These are phyloP conservation scores for Persicaria tinctoria DNA, from an alignment of 148 eudicot species.

Conservation along the genomic window DNA sequence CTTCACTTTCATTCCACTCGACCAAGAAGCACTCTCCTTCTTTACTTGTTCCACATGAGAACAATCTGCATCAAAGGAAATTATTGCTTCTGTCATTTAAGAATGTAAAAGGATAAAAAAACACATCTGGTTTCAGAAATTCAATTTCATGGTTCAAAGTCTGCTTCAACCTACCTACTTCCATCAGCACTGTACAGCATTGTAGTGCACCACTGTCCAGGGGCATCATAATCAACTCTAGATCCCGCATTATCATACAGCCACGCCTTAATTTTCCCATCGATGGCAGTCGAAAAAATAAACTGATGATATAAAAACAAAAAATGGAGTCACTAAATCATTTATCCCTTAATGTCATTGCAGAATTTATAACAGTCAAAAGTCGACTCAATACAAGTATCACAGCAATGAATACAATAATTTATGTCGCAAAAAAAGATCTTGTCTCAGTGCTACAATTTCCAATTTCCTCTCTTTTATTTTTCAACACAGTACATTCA, in stretches of 20 bases:
- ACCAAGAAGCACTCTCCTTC: constrained; percentile 89
- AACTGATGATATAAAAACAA: constrained; percentile 32
- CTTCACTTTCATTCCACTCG: constrained; percentile 97
- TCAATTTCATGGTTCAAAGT: too few relatives aligned
- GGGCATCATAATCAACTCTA: constrained; percentile 92
- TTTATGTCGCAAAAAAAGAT: too few relatives aligned
- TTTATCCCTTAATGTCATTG: too few relatives aligned
- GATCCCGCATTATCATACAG: constrained; percentile 80
- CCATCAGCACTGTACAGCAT: constrained; percentile 97
- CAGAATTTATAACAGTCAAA: neutral
- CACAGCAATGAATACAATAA: too few relatives aligned
- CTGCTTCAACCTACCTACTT: constrained; percentile 34
- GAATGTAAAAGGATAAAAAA: constrained; percentile 13
- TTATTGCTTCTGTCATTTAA: neutral
- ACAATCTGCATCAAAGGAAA: constrained; percentile 39
- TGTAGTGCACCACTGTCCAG: constrained; percentile 73
- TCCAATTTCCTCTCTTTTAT: too few relatives aligned
- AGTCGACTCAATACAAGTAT: too few relatives aligned
- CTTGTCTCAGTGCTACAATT: too few relatives aligned
- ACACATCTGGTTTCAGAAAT: neutral
- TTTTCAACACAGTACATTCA: too few relatives aligned
- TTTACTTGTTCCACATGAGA: constrained; percentile 92
- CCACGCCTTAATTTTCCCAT: constrained; percentile 98
- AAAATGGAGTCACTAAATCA: too few relatives aligned
- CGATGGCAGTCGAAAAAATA: constrained; percentile 83